Percentiles rank a stretch among this genome's conserved stretches.
Conservation (phyloP, 345 rosid species). For the Syzygium aromaticum region DNA sequence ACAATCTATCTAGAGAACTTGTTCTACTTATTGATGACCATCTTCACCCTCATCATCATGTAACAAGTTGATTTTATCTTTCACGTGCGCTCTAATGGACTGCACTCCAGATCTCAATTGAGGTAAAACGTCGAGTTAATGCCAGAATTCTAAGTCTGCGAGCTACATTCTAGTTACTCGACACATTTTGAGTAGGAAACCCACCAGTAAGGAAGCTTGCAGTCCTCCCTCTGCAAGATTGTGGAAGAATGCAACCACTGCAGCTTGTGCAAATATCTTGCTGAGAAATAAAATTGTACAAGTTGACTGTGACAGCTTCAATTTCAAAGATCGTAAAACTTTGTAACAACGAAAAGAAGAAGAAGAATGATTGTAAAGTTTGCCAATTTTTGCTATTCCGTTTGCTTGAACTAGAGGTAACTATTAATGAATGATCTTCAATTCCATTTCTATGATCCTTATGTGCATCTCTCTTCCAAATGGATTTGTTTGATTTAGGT, state of each 20-base stretch:
- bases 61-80: background rate
- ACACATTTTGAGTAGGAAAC: background rate
- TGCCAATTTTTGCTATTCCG: background rate
- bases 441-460: background rate
- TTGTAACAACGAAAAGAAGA: background rate
- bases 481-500: background rate
- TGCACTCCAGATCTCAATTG: background rate
- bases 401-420: background rate
- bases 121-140: background rate
- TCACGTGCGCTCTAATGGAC: background rate
- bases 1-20: background rate
- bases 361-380: background rate
- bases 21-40: background rate
- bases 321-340: background rate
- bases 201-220: constrained; percentile 52
- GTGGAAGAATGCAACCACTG: constrained; percentile 66
- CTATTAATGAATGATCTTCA: background rate
- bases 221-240: constrained; percentile 63
- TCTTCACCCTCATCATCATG: background rate
- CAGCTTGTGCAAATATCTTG: constrained; percentile 52
- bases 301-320: background rate
- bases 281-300: constrained; percentile 25
- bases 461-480: background rate
- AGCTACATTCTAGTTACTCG: background rate
- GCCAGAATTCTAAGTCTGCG: background rate